A percentile compares a stretch with the other conserved stretches of the same genome.
phyloP scores from a whole-genome alignment of 495 filamentous ascomycete species.

The Aspergillus cavernicola region DNA sequence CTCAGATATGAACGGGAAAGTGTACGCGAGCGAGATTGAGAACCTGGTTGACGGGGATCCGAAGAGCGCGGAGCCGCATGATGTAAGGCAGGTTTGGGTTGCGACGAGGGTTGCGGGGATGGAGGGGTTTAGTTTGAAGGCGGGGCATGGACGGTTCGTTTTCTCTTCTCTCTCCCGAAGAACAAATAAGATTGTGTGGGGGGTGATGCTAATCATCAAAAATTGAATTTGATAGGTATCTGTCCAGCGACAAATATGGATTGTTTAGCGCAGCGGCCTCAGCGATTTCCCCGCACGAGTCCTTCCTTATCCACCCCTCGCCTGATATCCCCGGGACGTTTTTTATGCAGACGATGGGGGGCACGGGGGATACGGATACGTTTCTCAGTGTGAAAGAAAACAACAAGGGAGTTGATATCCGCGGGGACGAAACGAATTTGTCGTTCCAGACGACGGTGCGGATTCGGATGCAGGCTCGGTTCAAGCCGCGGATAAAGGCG shows the following conservation, averaged over 20 bases:
- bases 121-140: constrained; percentile 78
- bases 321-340: constrained; percentile 60
- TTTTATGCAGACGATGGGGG: constrained; percentile 55
- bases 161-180: not conserved
- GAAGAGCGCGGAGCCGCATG: constrained; percentile 81
- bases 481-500: constrained; percentile 77
- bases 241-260: constrained; percentile 81
- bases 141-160: constrained; percentile 70
- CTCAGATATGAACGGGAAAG: constrained; percentile 76
- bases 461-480: constrained; percentile 91
- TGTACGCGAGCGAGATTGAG: constrained; percentile 75
- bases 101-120: constrained; percentile 80
- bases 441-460: constrained; percentile 73
- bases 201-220: not conserved
- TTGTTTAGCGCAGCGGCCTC: constrained; percentile 70
- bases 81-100: constrained; percentile 93
- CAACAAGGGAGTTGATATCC: constrained; percentile 46
- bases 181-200: no score
- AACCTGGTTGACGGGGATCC: constrained; percentile 80
- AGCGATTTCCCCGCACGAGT: constrained; percentile 78
- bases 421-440: constrained; percentile 71
- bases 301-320: constrained; percentile 66
- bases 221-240: constrained; percentile 47
- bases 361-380: constrained; percentile 40
- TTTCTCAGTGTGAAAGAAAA: constrained; percentile 52